Evolutionary conservation across 257 asterid genomes (phyloP), one percentile per base, ranked within the genome.

Genomic region (Solanum bulbocastanum): DNA sequence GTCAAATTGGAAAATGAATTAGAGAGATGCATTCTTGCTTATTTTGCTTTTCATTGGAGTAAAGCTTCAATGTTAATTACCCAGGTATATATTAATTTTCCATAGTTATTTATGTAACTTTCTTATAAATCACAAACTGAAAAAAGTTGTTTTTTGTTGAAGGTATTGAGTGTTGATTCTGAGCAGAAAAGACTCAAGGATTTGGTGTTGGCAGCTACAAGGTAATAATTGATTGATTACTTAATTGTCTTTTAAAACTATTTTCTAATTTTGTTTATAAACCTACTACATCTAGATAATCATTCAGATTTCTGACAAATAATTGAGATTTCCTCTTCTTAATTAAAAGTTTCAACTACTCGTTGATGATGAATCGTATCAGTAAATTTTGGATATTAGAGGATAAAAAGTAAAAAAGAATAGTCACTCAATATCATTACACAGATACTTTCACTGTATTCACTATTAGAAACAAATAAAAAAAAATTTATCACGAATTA

Each of bases 161-260:
- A 97, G 99, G 94, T 93, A 30, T 86, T 96, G 23, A 95, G 92
- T 85, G 98, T 94, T 87, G 91, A 96, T 90, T 92, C 96, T 42
- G 97, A 94, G 71, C 94, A 90, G 90, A 96, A 92, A 84, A 95
- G 81, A 92, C 91, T 97, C 44, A 96, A 95, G 95, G 91, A 91
- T n/a, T 74, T 96, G 4, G 97, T 97, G 30, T 90, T 97, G 94
- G 96, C 98, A 36, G 99, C 97, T 76, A 97, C 99, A 39, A 95
- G 99, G 99, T 96, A 46, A 46, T 96, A 52, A 18, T 52, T 52
- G 87, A 92, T 82, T 52, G 5, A 30, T 30, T 30, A 30, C 14
- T 30, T 65, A 6, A 5, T 9, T 25, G 20, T 27, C 16, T 56
- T 40, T 32, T 25, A 68, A 25, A 89, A 71, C 30, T 73, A 73